Conservation (phyloP, 2,329 filamentous ascomycete genomes). For the Colletotrichum euphorbiae region DNA sequence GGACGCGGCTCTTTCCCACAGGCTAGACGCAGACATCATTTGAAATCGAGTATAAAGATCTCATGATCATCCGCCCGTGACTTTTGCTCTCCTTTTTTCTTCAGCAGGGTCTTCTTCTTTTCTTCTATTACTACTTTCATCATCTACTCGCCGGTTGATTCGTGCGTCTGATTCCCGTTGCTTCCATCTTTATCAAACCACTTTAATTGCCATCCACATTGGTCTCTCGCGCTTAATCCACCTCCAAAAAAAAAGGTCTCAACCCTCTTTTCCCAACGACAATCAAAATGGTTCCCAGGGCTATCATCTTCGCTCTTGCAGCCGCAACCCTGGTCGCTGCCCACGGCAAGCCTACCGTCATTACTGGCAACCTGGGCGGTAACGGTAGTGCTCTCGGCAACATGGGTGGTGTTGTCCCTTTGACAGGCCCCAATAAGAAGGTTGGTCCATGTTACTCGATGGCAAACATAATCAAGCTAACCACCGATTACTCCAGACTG, state of each 20-base stretch:
- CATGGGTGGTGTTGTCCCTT: conserved; percentile 53
- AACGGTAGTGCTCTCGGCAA: conserved; percentile 55
- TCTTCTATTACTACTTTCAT: conserved; percentile 3
- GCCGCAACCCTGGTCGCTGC: conserved; percentile 46
- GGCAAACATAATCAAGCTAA: neutral
- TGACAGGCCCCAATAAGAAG: conserved; percentile 52
- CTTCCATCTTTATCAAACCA: neutral
- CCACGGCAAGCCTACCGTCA: conserved; percentile 45
- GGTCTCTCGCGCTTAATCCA: neutral
- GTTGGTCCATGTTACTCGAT: conserved; percentile 15
- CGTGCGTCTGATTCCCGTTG: conserved; percentile 19
- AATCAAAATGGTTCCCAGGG: conserved; percentile 40
- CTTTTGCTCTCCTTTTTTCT: too few species aligned
- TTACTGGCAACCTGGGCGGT: conserved; percentile 50
- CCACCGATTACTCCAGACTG: conserved; percentile 45
- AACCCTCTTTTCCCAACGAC: neutral
- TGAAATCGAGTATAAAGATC: conserved; percentile 24
- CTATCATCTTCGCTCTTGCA: conserved; percentile 42
- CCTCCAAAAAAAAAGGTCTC: neutral
- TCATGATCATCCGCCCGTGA: neutral
- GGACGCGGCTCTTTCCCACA: neutral
- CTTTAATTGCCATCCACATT: neutral
- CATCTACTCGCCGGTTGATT: conserved; percentile 35
- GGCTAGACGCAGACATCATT: neutral
- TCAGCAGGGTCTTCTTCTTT: conserved; percentile 20